Evolutionary conservation across 306 rosid species (phyloP).

Genomic region (Gynostemma pentaphyllum): DNA sequence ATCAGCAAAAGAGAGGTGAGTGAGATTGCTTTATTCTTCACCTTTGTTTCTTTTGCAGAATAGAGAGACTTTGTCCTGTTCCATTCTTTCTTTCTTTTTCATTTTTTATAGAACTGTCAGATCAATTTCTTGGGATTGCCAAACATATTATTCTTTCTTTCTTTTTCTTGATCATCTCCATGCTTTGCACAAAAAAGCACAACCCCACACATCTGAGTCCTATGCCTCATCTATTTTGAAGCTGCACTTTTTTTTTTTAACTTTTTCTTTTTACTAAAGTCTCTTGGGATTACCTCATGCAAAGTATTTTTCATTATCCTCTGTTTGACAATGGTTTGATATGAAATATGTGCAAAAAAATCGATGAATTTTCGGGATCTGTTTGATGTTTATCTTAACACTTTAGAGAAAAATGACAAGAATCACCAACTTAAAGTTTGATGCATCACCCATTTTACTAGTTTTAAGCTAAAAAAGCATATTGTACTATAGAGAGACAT

Average conservation of each 20-base stretch:
- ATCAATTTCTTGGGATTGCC: conserved; percentile 9
- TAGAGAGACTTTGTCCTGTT: conserved; percentile 9
- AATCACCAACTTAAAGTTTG: background rate
- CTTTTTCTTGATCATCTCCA: background rate
- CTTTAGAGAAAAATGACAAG: background rate
- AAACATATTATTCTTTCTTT: background rate
- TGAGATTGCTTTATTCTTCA: conserved; percentile 2
- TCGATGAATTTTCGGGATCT: conserved; percentile 6
- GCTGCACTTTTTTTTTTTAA: conserved; percentile 1
- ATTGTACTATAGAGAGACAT: background rate
- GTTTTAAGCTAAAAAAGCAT: background rate
- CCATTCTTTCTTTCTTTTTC: conserved; percentile 1
- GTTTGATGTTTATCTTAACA: conserved; percentile 11
- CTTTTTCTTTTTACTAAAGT: conserved; percentile 7
- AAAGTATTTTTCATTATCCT: conserved; percentile 5
- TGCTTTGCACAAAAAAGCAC: background rate
- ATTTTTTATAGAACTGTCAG: background rate
- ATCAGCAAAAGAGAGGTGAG: conserved; percentile 8
- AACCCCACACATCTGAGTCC: conserved; percentile 10
- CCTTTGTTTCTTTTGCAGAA: background rate
- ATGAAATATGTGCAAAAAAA: conserved; percentile 4
- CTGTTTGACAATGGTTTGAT: conserved; percentile 6
- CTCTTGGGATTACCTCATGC: conserved; percentile 12
- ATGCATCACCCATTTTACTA: background rate
- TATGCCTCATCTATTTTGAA: conserved; percentile 1